Base-by-base conservation (phyloP, 176 grass and related monocot genomes). In the Cenchrus americanus region DNA sequence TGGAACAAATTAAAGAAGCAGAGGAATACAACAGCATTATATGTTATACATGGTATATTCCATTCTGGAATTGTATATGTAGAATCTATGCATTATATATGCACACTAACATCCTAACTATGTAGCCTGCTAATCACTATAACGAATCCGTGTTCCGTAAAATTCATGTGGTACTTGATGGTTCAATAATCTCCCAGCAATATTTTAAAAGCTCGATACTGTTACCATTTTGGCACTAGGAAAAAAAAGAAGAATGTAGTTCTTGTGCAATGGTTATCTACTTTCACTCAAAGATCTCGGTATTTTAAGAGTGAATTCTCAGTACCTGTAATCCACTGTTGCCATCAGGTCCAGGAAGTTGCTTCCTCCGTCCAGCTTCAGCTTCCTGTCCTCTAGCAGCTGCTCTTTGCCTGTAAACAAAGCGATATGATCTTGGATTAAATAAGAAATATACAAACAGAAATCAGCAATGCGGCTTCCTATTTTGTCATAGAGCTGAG, bases 301-400 rank as follows among this genome's bases (percentile, higher is more conserved):
- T 66, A 68, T 58, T 88, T 72, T 3, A 74, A 65, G 75, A 59
- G 17, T 77, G 72, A 72, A 78, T 67, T 63, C 61, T 58, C 14
- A 73, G 42, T 90, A 98, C 96, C 96, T 94, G 89, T 48, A 87
- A 87, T 80, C 90, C 96, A 76, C 30, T 73, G 60, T 91, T 92
- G 41, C 87, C 89, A 90, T 91, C 87, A 34, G 66, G 86, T 62
- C 83, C 83, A 75, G 81, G 89, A 65, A 94, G 88, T 84, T 89
- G 91, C 84, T 96, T 99, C 71, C 93, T 88, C 37, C 91, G 86
- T 74, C 85, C 88, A 62, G 75, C 63, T 79, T 96, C 91, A 86
- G 73, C 76, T 82, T 92, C 93, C 48, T 92, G 87, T 72, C 87
- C 88, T 88, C 90, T 94, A 80, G 93, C 89, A 82, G 93, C 93